Conservation (phyloP, 2,329 filamentous ascomycete species). For the Simplicillium sp. region DNA sequence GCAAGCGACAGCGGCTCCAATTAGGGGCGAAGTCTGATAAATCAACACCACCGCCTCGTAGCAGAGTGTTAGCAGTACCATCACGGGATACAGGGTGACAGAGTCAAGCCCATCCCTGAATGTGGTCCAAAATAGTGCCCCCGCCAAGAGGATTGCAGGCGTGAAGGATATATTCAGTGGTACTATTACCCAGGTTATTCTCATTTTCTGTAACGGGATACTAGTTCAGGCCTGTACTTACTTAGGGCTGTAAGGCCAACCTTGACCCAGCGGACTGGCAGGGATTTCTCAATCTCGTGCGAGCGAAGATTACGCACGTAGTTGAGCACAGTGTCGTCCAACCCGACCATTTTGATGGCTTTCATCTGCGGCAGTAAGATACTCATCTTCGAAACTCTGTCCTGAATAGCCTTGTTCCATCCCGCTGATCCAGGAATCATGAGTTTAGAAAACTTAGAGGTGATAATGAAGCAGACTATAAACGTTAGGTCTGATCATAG, state of each 20-base stretch:
- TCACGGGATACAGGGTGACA: background rate
- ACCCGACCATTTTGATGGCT: background rate
- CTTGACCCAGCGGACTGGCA: background rate
- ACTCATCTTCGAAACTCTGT: background rate
- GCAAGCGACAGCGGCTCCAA: no score
- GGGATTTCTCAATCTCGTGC: background rate
- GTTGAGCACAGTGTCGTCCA: background rate
- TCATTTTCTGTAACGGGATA: no score
- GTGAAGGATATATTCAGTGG: background rate
- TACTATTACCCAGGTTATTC: background rate
- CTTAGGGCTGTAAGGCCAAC: background rate
- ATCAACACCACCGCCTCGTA: no score
- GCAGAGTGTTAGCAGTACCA: background rate
- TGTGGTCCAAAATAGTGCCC: background rate
- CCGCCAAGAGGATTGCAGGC: background rate
- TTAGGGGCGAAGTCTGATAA: no score
- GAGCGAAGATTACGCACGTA: background rate
- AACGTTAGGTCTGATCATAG: background rate
- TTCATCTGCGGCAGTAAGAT: background rate
- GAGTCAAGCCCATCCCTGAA: background rate
- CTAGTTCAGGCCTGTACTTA: no score
- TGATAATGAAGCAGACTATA: background rate
- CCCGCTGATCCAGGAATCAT: background rate
- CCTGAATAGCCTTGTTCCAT: background rate
- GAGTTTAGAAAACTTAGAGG: background rate